These are phyloP conservation scores for Pleurotus eryngii DNA, from an alignment of 768 basidiomycete species.

Conservation along the genomic window DNA sequence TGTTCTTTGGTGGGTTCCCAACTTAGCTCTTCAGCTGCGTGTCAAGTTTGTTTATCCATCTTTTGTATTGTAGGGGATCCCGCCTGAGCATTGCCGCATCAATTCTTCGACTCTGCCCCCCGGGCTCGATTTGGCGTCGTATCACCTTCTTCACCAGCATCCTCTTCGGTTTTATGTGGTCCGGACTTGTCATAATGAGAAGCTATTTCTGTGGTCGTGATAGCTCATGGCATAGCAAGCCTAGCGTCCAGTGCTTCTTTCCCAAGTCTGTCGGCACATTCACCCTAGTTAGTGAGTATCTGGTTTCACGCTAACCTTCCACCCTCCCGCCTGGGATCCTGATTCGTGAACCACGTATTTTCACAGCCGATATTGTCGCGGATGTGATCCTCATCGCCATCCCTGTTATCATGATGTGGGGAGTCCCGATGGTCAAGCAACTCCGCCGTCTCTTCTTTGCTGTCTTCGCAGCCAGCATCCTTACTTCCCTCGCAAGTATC, in stretches of 20 bases:
- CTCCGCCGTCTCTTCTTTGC: conserved; percentile 10
- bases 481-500: conserved; percentile 9
- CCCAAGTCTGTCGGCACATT: neutral
- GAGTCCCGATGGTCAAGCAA: conserved; percentile 2
- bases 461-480: conserved; percentile 9
- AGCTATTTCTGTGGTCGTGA: neutral
- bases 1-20: conserved; percentile 11
- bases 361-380: conserved; percentile 9
- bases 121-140: neutral
- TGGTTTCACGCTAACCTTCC: neutral
- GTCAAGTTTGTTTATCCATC: neutral
- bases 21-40: neutral
- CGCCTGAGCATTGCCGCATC: conserved; percentile 16
- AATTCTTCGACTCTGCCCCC: conserved; percentile 11
- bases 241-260: conserved; percentile 1
- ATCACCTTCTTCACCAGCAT: neutral
- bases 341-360: neutral
- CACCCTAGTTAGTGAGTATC: conserved; percentile 4
- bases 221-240: conserved; percentile 1
- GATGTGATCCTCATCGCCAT: conserved; percentile 8
- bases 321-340: neutral
- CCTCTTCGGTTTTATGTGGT: conserved; percentile 1
- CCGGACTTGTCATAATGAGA: neutral
- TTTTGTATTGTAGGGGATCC: conserved; percentile 9
- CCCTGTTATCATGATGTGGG: conserved; percentile 10